A percentile compares a stretch with the other conserved stretches of the same genome.
phyloP scores from a whole-genome alignment of 2,329 filamentous ascomycete species.

The Hysterium pulicare region DNA sequence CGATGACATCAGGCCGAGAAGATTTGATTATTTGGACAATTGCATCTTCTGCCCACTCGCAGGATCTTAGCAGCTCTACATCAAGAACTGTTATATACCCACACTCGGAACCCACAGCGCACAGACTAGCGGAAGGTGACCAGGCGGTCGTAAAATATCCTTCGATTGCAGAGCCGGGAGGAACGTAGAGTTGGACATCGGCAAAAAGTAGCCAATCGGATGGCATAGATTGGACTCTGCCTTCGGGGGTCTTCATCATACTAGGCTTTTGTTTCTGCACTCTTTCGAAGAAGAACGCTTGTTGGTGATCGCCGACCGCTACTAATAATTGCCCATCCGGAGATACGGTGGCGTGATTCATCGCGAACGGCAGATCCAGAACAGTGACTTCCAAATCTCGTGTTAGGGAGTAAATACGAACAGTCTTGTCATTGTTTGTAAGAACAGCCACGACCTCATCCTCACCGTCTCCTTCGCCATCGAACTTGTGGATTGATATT shows the following conservation, averaged over 20 bases:
- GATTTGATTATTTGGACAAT: constrained; percentile 75
- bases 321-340: constrained; percentile 78
- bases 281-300: constrained; percentile 76
- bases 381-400: constrained; percentile 66
- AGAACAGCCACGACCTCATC: constrained; percentile 69
- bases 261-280: constrained; percentile 30
- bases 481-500: constrained; percentile 59
- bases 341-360: constrained; percentile 93
- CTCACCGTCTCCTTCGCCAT: constrained; percentile 39
- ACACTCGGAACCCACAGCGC: constrained; percentile 77
- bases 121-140: constrained; percentile 65
- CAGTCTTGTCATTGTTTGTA: constrained; percentile 87
- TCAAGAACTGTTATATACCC: constrained; percentile 76
- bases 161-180: constrained; percentile 32
- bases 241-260: constrained; percentile 21
- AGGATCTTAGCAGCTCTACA: constrained; percentile 43
- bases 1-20: constrained; percentile 63
- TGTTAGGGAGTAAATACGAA: constrained; percentile 75
- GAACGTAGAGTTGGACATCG: constrained; percentile 42
- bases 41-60: constrained; percentile 52
- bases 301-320: constrained; percentile 83
- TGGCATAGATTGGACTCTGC: constrained; percentile 16
- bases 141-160: constrained; percentile 78
- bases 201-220: constrained; percentile 42
- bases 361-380: constrained; percentile 73